phyloP scores from a whole-genome alignment of 2,329 filamentous ascomycete species.

The Fusarium sp. region DNA sequence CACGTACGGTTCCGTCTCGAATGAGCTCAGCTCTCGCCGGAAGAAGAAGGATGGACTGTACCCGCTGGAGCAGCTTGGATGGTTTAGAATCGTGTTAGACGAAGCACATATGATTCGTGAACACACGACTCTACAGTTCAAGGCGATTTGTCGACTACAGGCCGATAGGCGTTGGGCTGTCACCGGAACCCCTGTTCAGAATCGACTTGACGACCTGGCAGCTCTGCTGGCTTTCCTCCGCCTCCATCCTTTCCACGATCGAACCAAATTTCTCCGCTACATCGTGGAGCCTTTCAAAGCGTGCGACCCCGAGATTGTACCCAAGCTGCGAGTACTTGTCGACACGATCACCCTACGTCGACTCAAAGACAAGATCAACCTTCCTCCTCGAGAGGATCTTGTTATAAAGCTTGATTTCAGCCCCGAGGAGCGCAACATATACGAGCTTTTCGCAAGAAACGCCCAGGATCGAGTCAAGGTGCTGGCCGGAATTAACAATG shows the following conservation, averaged over 20 bases:
- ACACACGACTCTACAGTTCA: constrained; percentile 79
- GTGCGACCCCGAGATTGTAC: constrained; percentile 82
- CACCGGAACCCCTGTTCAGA: constrained; percentile 96
- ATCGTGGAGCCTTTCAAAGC: constrained; percentile 88
- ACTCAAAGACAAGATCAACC: constrained; percentile 87
- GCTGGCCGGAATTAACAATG: constrained; percentile 65
- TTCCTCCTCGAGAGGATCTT: constrained; percentile 76
- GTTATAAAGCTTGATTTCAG: constrained; percentile 79
- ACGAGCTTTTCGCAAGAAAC: constrained; percentile 83
- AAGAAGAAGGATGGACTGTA: constrained; percentile 66
- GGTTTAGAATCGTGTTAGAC: constrained; percentile 93
- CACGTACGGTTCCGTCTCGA: constrained; percentile 87
- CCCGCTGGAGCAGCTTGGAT: constrained; percentile 80
- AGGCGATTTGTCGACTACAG: constrained; percentile 80
- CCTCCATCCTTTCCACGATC: constrained; percentile 83
- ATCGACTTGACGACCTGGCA: constrained; percentile 87
- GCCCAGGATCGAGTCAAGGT: constrained; percentile 81
- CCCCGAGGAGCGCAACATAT: constrained; percentile 75
- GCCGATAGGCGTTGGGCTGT: constrained; percentile 91
- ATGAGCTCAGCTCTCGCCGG: constrained; percentile 73
- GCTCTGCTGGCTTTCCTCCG: constrained; percentile 86
- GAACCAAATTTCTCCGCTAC: constrained; percentile 75
- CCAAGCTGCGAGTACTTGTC: constrained; percentile 85
- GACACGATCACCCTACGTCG: constrained; percentile 94
- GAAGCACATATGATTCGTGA: constrained; percentile 96